Evolutionary conservation across 139 green algal genomes (phyloP).

Genomic region (Tetraselmis striata): DNA sequence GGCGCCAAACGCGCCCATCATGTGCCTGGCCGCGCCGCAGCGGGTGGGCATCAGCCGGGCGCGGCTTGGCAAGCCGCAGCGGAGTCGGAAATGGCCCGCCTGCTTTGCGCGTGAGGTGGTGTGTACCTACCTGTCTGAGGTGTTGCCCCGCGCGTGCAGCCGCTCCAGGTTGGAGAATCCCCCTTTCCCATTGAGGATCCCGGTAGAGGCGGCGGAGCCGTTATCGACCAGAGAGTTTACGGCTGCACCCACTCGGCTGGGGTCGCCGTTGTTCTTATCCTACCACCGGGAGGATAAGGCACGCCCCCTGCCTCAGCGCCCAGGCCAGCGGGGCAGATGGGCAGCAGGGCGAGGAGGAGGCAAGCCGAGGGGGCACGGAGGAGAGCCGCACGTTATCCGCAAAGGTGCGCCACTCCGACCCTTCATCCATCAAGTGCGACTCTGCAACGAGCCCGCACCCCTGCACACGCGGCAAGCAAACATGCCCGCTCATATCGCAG

Average conservation of each 20-base stretch:
- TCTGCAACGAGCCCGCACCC: conserved; percentile 83
- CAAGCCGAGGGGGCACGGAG: not conserved
- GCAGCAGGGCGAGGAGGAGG: not conserved
- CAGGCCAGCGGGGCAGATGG: not conserved
- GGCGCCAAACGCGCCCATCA: conserved; percentile 38
- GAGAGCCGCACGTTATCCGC: conserved; percentile 71
- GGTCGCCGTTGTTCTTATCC: conserved; percentile 69
- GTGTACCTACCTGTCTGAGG: conserved; percentile 34
- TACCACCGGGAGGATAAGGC: too few species aligned
- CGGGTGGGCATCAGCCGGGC: too few species aligned
- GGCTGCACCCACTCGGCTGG: conserved; percentile 76
- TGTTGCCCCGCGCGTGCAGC: conserved; percentile 45
- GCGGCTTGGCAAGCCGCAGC: too few species aligned
- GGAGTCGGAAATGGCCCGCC: too few species aligned
- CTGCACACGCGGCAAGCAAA: conserved; percentile 29
- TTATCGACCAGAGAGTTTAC: conserved; percentile 74
- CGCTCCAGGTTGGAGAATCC: conserved; percentile 29
- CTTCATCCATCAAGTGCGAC: conserved; percentile 84
- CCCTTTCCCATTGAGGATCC: conserved; percentile 53
- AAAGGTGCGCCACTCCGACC: conserved; percentile 94
- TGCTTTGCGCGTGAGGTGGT: too few species aligned
- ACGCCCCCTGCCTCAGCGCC: too few species aligned
- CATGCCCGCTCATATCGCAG: not conserved
- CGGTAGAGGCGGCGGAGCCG: conserved; percentile 65
- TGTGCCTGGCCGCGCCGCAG: too few species aligned